Conservation (phyloP, 208 protist genomes). For the Leishmania turanica region DNA sequence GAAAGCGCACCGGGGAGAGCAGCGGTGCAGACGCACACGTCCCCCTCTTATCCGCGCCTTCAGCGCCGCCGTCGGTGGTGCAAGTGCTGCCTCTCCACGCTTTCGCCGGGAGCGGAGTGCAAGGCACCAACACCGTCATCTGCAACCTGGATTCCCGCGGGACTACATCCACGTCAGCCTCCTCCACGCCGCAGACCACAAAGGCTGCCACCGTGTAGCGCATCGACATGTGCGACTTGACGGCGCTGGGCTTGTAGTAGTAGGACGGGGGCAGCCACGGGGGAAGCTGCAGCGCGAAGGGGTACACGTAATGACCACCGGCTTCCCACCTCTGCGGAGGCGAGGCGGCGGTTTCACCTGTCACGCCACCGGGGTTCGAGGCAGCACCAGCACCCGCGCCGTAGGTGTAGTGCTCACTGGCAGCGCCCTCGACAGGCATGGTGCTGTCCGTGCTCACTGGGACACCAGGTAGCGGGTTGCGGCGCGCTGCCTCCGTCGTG, state of each 20-base stretch:
- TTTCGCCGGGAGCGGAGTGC: neutral
- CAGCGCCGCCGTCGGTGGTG: neutral
- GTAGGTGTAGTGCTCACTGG: neutral
- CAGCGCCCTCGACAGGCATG: neutral
- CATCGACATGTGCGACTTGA: slow-evolving; percentile 12
- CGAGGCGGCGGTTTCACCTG: neutral
- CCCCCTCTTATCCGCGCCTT: neutral
- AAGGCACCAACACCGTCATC: neutral
- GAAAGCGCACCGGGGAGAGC: neutral
- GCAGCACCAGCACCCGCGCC: too few relatives aligned
- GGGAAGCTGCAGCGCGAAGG: slow-evolving; percentile 31
- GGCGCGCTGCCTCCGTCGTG: slow-evolving; percentile 7
- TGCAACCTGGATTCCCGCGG: neutral
- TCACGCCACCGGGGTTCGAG: neutral
- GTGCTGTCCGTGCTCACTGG: neutral
- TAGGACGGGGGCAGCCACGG: slow-evolving; percentile 46
- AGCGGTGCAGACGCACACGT: neutral
- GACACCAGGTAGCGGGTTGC: slow-evolving; percentile 5
- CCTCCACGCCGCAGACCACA: neutral
- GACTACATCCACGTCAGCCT: neutral
- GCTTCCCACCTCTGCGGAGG: slow-evolving; percentile 1
- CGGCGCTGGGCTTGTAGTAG: slow-evolving; percentile 19
- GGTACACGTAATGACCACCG: slow-evolving; percentile 25
- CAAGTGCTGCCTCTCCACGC: slow-evolving; percentile 1
- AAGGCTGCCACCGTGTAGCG: slow-evolving; percentile 23